phyloP scores from a whole-genome alignment of 202 grass and related monocot species.

The Eragrostis tef region DNA sequence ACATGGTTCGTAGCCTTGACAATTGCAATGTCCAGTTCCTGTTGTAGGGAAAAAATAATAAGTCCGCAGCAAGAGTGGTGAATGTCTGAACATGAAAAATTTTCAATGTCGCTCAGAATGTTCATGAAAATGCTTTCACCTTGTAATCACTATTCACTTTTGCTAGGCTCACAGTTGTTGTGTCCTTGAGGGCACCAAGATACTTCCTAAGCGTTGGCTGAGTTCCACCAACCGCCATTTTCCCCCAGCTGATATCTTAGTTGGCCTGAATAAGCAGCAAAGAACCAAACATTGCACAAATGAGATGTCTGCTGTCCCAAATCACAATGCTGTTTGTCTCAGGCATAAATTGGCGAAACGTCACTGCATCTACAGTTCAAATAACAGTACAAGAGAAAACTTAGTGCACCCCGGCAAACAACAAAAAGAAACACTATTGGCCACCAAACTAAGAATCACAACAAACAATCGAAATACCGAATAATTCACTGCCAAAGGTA shows the following conservation, averaged over 20 bases:
- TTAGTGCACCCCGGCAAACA: constrained; percentile 16
- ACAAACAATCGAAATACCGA: not conserved
- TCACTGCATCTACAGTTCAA: constrained; percentile 23
- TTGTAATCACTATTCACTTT: constrained; percentile 99
- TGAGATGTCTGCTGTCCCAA: constrained; percentile 20
- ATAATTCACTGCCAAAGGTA: constrained; percentile 4
- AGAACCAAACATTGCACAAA: constrained; percentile 36
- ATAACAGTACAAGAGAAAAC: constrained; percentile 14
- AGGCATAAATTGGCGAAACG: constrained; percentile 2
- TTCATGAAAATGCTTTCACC: constrained; percentile 50
- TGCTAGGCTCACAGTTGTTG: constrained; percentile 90
- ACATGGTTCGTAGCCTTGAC: constrained; percentile 97
- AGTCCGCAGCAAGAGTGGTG: not conserved
- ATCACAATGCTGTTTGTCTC: not conserved
- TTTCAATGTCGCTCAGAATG: constrained; percentile 28
- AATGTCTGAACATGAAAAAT: constrained; percentile 6
- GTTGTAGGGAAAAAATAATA: constrained; percentile 25
- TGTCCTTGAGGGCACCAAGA: constrained; percentile 96
- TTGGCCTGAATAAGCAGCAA: constrained; percentile 37
- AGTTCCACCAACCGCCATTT: constrained; percentile 77
- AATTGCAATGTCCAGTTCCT: constrained; percentile 99
- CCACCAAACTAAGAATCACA: constrained; percentile 17
- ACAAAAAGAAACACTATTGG: not conserved
- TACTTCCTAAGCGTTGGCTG: constrained; percentile 88
- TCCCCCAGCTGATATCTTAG: constrained; percentile 43